These are phyloP conservation scores for Corymbia citriodora DNA, from an alignment of 441 rosid species.

Conservation along the genomic window DNA sequence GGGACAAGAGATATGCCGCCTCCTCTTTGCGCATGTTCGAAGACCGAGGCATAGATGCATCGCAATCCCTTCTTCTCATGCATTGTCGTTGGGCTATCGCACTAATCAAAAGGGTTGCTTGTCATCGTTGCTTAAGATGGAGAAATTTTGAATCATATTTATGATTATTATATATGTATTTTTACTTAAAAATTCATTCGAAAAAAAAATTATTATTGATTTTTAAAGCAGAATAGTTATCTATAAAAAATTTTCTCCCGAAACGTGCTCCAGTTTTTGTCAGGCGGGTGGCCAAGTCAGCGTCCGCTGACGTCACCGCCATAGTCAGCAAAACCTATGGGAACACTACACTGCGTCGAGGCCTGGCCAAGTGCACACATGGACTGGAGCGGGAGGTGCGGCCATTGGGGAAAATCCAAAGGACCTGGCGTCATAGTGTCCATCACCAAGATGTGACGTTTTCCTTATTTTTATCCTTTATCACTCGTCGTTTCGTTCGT, in stretches of 20 bases:
- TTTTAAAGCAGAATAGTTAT: no score
- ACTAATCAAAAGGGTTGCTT: no score
- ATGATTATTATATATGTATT: no score
- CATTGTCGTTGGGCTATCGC: no score
- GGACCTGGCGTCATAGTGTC: background rate
- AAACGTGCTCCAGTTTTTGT: accelerated
- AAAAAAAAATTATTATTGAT: no score
- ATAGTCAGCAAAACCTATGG: background rate
- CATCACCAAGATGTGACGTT: background rate
- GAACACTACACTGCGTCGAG: background rate
- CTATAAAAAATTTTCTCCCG: accelerated
- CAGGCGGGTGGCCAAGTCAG: background rate
- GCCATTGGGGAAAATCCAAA: background rate
- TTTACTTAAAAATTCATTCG: no score
- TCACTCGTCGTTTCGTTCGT: background rate
- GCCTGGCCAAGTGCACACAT: background rate
- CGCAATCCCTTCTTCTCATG: no score
- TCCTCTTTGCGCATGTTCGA: no score
- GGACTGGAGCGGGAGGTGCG: background rate
- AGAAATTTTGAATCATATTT: no score
- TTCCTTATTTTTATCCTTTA: background rate
- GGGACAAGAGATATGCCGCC: no score
- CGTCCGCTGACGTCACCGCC: background rate
- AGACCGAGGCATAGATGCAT: no score
- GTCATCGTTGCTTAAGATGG: no score